Percentiles rank a stretch among this genome's conserved stretches.
phyloP scores from a whole-genome alignment of 257 asterid species.

The Galeopsis tetrahit region DNA sequence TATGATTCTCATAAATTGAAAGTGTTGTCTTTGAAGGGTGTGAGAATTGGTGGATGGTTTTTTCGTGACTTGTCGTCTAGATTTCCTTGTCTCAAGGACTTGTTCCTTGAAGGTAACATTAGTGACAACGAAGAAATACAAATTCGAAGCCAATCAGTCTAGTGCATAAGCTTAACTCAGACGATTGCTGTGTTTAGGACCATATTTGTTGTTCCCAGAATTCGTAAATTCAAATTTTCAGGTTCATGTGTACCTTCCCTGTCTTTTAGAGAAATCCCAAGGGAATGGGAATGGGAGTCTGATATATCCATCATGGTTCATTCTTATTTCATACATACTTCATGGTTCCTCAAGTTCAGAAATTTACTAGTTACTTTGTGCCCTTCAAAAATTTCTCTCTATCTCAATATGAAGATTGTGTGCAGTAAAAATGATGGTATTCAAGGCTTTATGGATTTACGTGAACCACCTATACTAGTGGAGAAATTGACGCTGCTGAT shows the following conservation, averaged over 20 bases:
- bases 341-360: background rate
- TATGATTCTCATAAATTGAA: background rate
- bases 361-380: no score
- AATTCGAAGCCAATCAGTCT: background rate
- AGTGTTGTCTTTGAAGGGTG: background rate
- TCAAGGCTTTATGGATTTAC: no score
- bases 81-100: background rate
- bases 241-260: no score
- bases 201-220: background rate
- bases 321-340: no score
- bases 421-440: no score
- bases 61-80: background rate
- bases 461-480: background rate
- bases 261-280: no score
- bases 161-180: background rate
- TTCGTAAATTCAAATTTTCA: background rate
- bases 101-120: background rate
- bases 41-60: background rate
- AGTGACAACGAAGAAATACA: background rate
- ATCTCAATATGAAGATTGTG: background rate
- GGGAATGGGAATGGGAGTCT: no score
- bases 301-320: no score
- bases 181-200: no score
- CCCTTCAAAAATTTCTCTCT: background rate
- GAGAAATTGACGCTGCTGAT: background rate